Evolutionary conservation across 305 asterid genomes (phyloP).

Genomic region (Caryopteris hybrid): DNA sequence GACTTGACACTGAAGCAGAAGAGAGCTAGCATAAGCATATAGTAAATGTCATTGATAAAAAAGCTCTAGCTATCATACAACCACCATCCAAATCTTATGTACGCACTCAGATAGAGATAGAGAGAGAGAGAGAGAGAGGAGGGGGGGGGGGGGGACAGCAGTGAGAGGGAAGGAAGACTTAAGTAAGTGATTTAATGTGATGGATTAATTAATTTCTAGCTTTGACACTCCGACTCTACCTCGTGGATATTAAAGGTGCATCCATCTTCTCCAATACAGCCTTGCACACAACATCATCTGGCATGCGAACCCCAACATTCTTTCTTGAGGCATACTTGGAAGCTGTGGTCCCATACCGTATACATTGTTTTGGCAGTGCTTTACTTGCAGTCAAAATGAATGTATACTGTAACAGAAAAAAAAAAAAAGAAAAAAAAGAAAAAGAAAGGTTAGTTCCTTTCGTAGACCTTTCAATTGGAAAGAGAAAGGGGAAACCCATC

Average conservation of each 20-base stretch:
- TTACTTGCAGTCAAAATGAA: conserved; percentile 87
- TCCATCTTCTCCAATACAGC: conserved; percentile 75
- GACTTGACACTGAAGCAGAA: conserved; percentile 64
- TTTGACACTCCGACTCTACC: conserved; percentile 38
- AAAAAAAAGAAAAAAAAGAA: too few relatives aligned
- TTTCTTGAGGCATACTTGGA: conserved; percentile 72
- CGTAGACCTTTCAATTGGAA: conserved; percentile 1
- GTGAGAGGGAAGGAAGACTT: background rate
- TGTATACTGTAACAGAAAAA: conserved; percentile 85
- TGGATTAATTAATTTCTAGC: conserved; percentile 5
- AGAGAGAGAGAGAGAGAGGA: background rate
- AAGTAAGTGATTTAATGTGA: background rate
- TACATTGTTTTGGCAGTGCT: conserved; percentile 82
- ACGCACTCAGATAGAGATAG: too few relatives aligned
- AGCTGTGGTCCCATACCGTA: conserved; percentile 61
- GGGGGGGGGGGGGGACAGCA: background rate
- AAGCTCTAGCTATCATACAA: background rate
- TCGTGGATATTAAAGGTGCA: conserved; percentile 79
- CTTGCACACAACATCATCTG: conserved; percentile 85
- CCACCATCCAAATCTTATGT: background rate
- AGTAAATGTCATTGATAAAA: background rate
- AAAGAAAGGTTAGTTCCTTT: background rate
- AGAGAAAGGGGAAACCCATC: background rate
- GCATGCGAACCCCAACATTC: conserved; percentile 83
- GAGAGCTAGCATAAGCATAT: conserved; percentile 25